Evolutionary conservation across 1,284 basidiomycete species (phyloP).

Genomic region (Sphaerobolus stellatus): DNA sequence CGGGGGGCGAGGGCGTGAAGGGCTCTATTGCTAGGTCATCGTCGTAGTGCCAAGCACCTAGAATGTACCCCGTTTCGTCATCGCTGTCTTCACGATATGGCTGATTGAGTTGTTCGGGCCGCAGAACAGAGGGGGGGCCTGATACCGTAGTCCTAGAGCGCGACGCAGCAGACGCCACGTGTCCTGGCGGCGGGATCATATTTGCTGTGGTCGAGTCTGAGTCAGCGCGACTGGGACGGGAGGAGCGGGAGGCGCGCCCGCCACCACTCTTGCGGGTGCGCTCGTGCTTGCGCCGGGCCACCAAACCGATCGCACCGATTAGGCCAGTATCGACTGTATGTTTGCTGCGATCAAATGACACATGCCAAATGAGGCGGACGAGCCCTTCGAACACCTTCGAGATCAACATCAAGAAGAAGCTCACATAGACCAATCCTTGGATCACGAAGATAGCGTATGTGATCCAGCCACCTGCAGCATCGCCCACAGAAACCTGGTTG

Average conservation of each 20-base stretch:
- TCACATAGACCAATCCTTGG: constrained; percentile 81
- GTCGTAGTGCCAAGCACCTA: constrained; percentile 76
- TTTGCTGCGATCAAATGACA: constrained; percentile 83
- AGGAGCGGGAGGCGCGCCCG: background rate
- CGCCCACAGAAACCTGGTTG: constrained; percentile 73
- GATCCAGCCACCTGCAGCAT: constrained; percentile 83
- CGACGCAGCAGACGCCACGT: background rate
- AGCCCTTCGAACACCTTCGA: constrained; percentile 84
- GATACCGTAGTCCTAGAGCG: constrained; percentile 18
- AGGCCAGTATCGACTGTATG: constrained; percentile 82
- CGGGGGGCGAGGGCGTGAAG: constrained; percentile 33
- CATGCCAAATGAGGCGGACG: constrained; percentile 74
- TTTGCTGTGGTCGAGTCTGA: constrained; percentile 4
- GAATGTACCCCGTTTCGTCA: constrained; percentile 77
- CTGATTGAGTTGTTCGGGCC: constrained; percentile 71
- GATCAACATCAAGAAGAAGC: constrained; percentile 76
- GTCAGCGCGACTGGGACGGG: constrained; percentile 1
- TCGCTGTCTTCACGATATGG: constrained; percentile 78
- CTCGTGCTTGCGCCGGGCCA: constrained; percentile 52
- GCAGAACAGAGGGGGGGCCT: constrained; percentile 58
- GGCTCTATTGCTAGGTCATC: constrained; percentile 44
- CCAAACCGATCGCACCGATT: constrained; percentile 74
- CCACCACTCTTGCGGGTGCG: constrained; percentile 23
- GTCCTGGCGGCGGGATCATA: constrained; percentile 9
- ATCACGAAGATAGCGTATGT: constrained; percentile 90